phyloP scores from a whole-genome alignment of 371 early-diverging fungal species.

The Coemansia sp. region DNA sequence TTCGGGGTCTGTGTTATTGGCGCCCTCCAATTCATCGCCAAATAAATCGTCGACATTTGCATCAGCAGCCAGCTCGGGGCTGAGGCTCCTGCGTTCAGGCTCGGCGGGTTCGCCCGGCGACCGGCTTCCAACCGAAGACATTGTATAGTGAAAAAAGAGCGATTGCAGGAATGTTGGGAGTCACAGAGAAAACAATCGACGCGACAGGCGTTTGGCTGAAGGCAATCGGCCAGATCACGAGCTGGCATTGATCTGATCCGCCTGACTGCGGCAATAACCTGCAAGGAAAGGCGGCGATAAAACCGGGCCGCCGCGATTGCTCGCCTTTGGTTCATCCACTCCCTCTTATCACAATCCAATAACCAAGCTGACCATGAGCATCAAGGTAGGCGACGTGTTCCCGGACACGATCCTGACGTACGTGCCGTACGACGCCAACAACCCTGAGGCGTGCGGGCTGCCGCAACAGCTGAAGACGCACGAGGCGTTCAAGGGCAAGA shows the following conservation, averaged over 20 bases:
- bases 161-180: not conserved
- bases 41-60: conserved; percentile 21
- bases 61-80: not conserved
- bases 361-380: conserved; percentile 20
- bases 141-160: not conserved
- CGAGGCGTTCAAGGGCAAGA: conserved; percentile 67
- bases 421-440: conserved; percentile 54
- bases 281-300: not conserved
- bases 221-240: too few relatives aligned
- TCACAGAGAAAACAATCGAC: too few relatives aligned
- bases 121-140: conserved; percentile 10
- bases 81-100: not conserved
- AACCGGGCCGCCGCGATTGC: not conserved
- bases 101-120: not conserved
- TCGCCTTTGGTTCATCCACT: not conserved
- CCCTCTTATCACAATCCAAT: not conserved
- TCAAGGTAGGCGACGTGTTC: conserved; percentile 55
- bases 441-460: conserved; percentile 56
- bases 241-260: too few relatives aligned
- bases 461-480: conserved; percentile 55
- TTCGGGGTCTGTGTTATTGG: not conserved
- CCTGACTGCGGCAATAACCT: too few relatives aligned
- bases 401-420: conserved; percentile 54
- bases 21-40: conserved; percentile 5
- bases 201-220: too few relatives aligned